Percentiles rank a stretch among this genome's conserved stretches.
phyloP scores from a whole-genome alignment of 768 basidiomycete genomes.

The Lentinula guzmanii region DNA sequence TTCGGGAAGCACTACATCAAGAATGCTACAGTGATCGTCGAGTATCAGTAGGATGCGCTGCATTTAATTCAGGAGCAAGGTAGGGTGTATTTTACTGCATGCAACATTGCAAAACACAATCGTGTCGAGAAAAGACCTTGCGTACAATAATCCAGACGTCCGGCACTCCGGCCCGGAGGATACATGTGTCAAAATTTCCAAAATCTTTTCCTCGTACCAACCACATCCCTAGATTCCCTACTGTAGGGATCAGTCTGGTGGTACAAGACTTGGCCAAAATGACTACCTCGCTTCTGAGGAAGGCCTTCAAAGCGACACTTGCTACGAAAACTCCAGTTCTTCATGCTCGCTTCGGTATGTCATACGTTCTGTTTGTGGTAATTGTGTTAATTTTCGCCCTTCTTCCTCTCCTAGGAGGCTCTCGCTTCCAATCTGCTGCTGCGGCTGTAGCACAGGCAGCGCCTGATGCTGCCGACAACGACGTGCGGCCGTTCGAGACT shows the following conservation, averaged over 20 bases:
- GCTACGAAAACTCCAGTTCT: not conserved
- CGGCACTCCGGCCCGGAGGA: no score
- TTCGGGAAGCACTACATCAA: no score
- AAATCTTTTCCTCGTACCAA: not conserved
- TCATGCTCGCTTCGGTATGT: not conserved
- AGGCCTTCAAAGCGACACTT: not conserved
- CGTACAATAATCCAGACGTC: no score
- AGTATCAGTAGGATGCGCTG: no score
- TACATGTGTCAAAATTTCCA: not conserved
- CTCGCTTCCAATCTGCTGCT: not conserved
- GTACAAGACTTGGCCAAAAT: not conserved
- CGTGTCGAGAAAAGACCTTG: no score
- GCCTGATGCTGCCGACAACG: not conserved
- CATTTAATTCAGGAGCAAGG: no score
- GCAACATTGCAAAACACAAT: no score
- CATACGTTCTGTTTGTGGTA: not conserved
- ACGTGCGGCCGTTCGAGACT: slow-evolving; percentile 20
- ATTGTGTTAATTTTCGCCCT: not conserved
- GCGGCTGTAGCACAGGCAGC: not conserved
- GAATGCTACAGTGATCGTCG: no score
- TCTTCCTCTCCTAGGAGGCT: not conserved
- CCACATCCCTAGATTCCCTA: not conserved
- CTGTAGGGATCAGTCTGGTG: not conserved
- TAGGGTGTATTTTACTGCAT: no score
- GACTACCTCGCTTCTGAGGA: not conserved